Percentiles rank a stretch among this genome's conserved stretches.
These are phyloP conservation scores for Solanum sitiens DNA, from an alignment of 257 asterid species.

Conservation along the genomic window DNA sequence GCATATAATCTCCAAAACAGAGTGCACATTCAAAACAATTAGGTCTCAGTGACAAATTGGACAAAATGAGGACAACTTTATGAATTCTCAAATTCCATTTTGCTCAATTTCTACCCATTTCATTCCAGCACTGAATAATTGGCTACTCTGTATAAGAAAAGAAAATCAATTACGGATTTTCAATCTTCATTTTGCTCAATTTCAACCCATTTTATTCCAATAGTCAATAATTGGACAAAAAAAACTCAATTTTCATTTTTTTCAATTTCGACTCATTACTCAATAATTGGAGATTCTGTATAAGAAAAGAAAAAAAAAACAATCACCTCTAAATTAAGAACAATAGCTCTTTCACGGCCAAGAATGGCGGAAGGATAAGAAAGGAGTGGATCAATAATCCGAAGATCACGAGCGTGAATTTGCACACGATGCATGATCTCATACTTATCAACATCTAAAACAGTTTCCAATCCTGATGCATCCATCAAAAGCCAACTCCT, in stretches of 20 bases:
- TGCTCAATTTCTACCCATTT: not conserved
- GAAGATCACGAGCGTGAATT: constrained; percentile 88
- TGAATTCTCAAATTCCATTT: not conserved
- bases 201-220: not conserved
- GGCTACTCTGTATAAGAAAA: not conserved
- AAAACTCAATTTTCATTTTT: not conserved
- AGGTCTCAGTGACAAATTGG: not conserved
- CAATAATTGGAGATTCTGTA: not conserved
- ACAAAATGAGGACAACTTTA: not conserved
- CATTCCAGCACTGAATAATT: not conserved
- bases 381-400: constrained; percentile 74
- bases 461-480: constrained; percentile 42
- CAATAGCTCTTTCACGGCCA: constrained; percentile 84
- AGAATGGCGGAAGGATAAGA: constrained; percentile 82
- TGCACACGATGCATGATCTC: constrained; percentile 87
- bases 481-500: constrained; percentile 73
- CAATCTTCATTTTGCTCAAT: not conserved
- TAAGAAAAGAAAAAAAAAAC: not conserved
- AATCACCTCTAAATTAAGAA: constrained; percentile 77
- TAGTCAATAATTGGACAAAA: not conserved
- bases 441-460: constrained; percentile 67
- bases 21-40: not conserved
- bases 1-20: not conserved
- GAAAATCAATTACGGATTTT: not conserved
- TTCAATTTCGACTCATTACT: not conserved